Base-by-base conservation (phyloP, 23 red algal species). In the Chondrus crispus region DNA sequence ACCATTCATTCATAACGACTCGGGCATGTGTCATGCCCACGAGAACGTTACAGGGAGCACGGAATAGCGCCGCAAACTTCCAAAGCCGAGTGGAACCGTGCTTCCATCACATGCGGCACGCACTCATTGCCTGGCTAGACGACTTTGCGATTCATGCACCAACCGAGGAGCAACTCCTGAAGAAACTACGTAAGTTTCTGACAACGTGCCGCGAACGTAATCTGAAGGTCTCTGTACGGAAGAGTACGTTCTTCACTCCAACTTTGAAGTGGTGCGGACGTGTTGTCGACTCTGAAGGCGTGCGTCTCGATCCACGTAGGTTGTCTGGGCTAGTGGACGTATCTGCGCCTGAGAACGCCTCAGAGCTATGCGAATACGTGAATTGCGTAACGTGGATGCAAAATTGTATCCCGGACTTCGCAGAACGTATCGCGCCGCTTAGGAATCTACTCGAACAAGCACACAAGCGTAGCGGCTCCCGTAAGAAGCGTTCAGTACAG, bases 1-100 rank as follows among this genome's bases (percentile, higher is more conserved):
- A 55, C 24, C 78, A 82, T 53, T 26, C 6, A 4, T 53, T 60
- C 51, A 53, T 50, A 6, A 82, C 78, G 28, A 24, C 47, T 35
- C n/a, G n/a, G 4, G 78, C 44, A 19, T 26, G 52, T 24, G 26
- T 82, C n/a, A 53, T 12, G 78, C 46, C 78, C 19, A 50, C 28
- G 22, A 40, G 78, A 22, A 53, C 78, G 26, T 28, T 45, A 19
- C 78, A 82, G 24, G 78, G 78, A 28, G 78, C 28, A 26, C 16
- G 4, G 20, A 63, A 82, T 60, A 28, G 20, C 52, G 78, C 46
- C 40, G 40, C 62, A 74, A 60, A 92, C 62, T 92, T 92, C 62
- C 88, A 84, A 51, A 33, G 10, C 35, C 62, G 51, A 10, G 77
- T 92, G 14, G 51, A 84, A 35, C 54, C 77, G 30, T 36, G 51